Evolutionary conservation across 805 yeast genomes (phyloP), one percentile per base, ranked within the genome.

Genomic region (Diddensiella santjacobensis): DNA sequence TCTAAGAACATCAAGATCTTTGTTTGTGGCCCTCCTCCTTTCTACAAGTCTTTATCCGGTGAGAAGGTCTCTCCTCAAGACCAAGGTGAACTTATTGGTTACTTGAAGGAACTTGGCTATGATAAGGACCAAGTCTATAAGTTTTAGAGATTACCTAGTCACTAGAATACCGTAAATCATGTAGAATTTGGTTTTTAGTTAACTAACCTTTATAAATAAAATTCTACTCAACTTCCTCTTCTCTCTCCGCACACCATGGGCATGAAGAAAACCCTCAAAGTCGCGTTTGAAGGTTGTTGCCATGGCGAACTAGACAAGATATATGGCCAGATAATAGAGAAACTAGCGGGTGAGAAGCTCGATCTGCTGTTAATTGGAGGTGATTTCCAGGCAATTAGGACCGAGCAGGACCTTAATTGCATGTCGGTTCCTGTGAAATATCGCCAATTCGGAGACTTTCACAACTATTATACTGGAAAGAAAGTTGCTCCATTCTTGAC

Each of bases 1-100:
- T 74, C 70, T 43, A 84, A 80, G 49, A 79, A 83, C 68, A 73
- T 78, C 60, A 84, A 83, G 64, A 78, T 90, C 50, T 91, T 86
- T 60, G 85, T 91, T 49, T 93, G 99, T 70, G 99, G 99, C 48
- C 99, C 99, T 51, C 95, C 96, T 62, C 85, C 86, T 37, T 76
- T 93, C 66, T 87, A 87, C 82, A 75, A 84, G 47, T 89, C 96
- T 50, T 63, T 89, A 58, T 87, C 96, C 22, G 99, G 99, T 64
- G 67, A 69, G 59, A 91, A 91, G 79, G 75, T 71, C 41, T 81
- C 93, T 44, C 95, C 96, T 59, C 61, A 82, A 47, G 97, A 90
- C 65, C 99, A 93, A 76, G 99, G 99, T 71, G 96, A 87, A 71
- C 78, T 93, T 49, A 73, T 83, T 23, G 99, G 99, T 64, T 80